A percentile compares a stretch with the other conserved stretches of the same genome.
These are phyloP conservation scores for Sutorius australiensis DNA, from an alignment of 768 basidiomycete genomes.

Conservation along the genomic window DNA sequence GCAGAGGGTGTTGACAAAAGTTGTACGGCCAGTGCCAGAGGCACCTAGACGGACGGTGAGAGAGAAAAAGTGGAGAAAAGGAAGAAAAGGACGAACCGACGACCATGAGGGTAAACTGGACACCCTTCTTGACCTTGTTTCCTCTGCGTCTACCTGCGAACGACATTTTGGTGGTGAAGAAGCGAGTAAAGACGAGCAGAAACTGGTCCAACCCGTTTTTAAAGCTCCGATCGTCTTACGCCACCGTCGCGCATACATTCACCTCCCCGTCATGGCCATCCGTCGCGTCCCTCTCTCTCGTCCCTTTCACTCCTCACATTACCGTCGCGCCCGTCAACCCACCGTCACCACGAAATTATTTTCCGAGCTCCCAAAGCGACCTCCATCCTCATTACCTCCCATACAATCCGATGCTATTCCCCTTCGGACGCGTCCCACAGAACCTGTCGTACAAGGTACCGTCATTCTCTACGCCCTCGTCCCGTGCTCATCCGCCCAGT, in stretches of 20 bases:
- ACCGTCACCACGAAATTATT: conserved; percentile 48
- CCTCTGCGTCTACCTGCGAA: conserved; percentile 82
- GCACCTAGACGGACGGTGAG: conserved; percentile 59
- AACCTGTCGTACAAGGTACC: conserved; percentile 7
- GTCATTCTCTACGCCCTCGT: background rate
- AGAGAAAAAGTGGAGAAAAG: background rate
- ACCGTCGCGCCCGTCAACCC: background rate
- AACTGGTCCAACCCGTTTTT: conserved; percentile 31
- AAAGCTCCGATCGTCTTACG: conserved; percentile 33
- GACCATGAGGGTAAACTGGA: conserved; percentile 97
- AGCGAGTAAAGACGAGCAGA: conserved; percentile 32
- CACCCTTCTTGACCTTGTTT: conserved; percentile 98
- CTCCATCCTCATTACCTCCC: background rate
- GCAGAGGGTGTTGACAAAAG: conserved; percentile 99
- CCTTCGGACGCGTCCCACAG: background rate
- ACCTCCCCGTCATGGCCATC: conserved; percentile 2
- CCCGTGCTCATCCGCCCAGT: background rate
- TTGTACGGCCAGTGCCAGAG: conserved; percentile 95
- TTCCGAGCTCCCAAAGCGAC: conserved; percentile 53
- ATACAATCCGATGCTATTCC: background rate
- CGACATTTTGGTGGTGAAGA: conserved; percentile 53
- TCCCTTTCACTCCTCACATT: conserved; percentile 8
- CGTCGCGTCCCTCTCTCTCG: conserved; percentile 12
- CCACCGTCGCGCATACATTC: conserved; percentile 32
- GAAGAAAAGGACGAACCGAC: conserved; percentile 64